phyloP scores from a whole-genome alignment of 768 basidiomycete genomes.

The Agrocybe praecox region DNA sequence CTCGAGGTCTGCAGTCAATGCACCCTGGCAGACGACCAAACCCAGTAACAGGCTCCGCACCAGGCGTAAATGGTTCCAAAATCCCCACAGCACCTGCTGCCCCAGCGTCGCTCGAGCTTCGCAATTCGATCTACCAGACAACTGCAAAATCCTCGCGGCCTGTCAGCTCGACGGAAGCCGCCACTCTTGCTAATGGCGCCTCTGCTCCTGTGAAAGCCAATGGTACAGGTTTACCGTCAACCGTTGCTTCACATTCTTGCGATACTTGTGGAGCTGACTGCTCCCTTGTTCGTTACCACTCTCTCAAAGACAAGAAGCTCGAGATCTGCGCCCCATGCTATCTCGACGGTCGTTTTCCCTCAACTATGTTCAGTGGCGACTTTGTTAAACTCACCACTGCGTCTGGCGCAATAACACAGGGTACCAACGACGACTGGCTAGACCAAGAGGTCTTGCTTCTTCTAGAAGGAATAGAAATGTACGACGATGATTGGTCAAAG shows the following conservation, averaged over 20 bases:
- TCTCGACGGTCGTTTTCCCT: conserved; percentile 95
- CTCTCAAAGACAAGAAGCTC: conserved; percentile 89
- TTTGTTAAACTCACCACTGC: conserved; percentile 81
- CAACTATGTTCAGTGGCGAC: conserved; percentile 94
- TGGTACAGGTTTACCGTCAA: conserved; percentile 46
- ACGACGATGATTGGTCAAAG: conserved; percentile 93
- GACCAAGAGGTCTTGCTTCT: conserved; percentile 89
- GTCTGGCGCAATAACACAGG: conserved; percentile 39
- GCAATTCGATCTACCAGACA: conserved; percentile 86
- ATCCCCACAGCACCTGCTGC: conserved; percentile 35
- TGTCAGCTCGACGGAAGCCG: conserved; percentile 70
- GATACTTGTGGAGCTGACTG: conserved; percentile 97
- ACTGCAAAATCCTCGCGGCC: conserved; percentile 81
- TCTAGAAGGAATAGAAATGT: conserved; percentile 98
- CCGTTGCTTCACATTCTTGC: conserved; percentile 69
- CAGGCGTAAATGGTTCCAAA: conserved; percentile 51
- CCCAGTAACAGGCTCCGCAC: conserved; percentile 24
- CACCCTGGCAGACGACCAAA: conserved; percentile 75
- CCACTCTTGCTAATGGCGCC: conserved; percentile 59
- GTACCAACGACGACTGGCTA: conserved; percentile 72
- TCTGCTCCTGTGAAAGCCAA: conserved; percentile 43
- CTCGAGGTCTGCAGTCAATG: conserved; percentile 92
- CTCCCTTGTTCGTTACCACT: conserved; percentile 86
- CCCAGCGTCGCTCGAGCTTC: conserved; percentile 84
- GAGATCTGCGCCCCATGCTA: conserved; percentile 93